Base-by-base conservation (phyloP, 78 protist species). In the Emiliania huxleyi region DNA sequence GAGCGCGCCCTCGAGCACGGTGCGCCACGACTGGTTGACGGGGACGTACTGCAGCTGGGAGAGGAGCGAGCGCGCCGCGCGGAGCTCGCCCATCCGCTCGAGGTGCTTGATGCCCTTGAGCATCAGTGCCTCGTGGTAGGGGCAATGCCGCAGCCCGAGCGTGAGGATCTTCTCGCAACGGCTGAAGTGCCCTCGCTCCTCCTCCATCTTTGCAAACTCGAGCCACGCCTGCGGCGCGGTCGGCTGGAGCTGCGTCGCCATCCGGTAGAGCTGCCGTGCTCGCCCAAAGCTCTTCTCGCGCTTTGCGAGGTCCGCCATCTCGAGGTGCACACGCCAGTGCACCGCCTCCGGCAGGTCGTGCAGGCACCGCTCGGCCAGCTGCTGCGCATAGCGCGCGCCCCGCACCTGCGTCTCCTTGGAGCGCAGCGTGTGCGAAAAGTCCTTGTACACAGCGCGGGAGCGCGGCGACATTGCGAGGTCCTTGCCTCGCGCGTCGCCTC, bases 151-250 rank as follows among this genome's bases (percentile, higher is more conserved):
- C 18, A 97, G 92, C 23, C 98, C 98, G 46, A 45, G 23, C 56
- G 91, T 93, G 52, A 97, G 94, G 81, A 97, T 94, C 55, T 89
- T 84, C 44, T 91, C 93, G 93, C 97, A 97, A 37, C 89, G 92
- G 29, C 37, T 93, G 6, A 97, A 79, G 43, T 95, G 93, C 69
- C 97, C 97, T 12, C 87, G 94, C 85, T 97, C 98, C 56, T 96
- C 97, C 62, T 97, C 97, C 97, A 97, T 95, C 90, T 97, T 97
- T 55, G 98, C 97, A 89, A 95, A 93, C 92, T 97, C 98, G 44
- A 96, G 90, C 98, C 98, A 97, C 40, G 96, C 95, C 55, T 94
- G 84, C 56, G 77, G 46, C 29, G 92, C 92, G 83, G 18, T 40
- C 0, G 92, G 92, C 83, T 69, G 45, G 84, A 69, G 84, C 56